These are phyloP conservation scores for Cutaneotrichosporon sp. DNA, from an alignment of 1,284 basidiomycete species.

Conservation along the genomic window DNA sequence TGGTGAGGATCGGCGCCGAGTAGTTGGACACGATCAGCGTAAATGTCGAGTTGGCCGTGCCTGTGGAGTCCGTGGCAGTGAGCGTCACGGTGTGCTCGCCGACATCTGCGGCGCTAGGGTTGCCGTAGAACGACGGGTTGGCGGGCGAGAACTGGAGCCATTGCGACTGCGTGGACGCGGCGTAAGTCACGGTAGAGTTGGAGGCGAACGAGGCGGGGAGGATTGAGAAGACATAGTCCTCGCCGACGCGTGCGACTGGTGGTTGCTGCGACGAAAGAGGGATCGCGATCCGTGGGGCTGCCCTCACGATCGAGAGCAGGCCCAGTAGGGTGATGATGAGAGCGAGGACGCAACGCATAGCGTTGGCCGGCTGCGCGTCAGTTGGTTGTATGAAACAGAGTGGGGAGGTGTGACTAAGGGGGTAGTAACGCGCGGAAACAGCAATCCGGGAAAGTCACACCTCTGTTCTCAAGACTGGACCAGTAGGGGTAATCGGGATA, in stretches of 20 bases:
- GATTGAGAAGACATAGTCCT: slow-evolving; percentile 49
- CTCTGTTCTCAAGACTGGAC: no score
- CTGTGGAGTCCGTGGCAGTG: slow-evolving; percentile 42
- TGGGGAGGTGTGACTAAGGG: neutral
- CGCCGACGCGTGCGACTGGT: slow-evolving; percentile 52
- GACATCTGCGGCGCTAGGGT: slow-evolving; percentile 40
- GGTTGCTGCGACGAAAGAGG: slow-evolving; percentile 51
- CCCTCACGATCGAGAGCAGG: slow-evolving; percentile 19
- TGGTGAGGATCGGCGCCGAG: slow-evolving; percentile 46
- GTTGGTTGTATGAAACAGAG: slow-evolving; percentile 1
- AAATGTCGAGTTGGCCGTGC: slow-evolving; percentile 38
- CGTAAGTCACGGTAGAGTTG: slow-evolving; percentile 44
- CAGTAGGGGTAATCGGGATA: neutral
- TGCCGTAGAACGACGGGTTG: slow-evolving; percentile 41
- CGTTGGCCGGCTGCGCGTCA: slow-evolving; percentile 14
- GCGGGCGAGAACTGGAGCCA: slow-evolving; percentile 55
- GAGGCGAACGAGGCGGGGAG: slow-evolving; percentile 49
- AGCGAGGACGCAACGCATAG: slow-evolving; percentile 25
- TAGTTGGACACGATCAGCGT: slow-evolving; percentile 51
- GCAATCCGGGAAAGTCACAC: no score
- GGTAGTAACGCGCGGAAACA: slow-evolving; percentile 5
- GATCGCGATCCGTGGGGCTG: slow-evolving; percentile 50
- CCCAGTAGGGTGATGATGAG: slow-evolving; percentile 9
- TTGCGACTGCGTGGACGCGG: slow-evolving; percentile 52
- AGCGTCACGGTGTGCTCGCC: slow-evolving; percentile 38